Evolutionary conservation across 164 flowering plant species (phyloP).

Genomic region (Annona cherimola): DNA sequence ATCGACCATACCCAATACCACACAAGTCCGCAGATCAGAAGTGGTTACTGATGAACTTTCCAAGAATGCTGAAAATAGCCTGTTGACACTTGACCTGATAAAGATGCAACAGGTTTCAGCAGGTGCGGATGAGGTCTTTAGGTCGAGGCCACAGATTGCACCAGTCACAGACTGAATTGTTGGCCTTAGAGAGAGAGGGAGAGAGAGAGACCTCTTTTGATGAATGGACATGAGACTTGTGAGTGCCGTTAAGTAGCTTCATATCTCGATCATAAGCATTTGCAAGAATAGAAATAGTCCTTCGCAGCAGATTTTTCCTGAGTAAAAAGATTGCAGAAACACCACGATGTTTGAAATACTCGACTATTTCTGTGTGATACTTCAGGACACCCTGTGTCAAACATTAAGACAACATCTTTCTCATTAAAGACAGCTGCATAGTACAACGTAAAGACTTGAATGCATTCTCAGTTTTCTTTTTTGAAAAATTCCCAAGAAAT

Average conservation of each 20-base stretch:
- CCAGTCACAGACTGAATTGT: too few species aligned
- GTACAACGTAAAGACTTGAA: too few species aligned
- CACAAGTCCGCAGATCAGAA: too few species aligned
- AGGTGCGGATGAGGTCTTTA: too few species aligned
- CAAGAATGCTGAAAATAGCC: too few species aligned
- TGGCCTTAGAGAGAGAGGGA: not conserved
- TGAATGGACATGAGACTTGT: conserved; percentile 65
- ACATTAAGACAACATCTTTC: not conserved
- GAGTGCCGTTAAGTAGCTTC: conserved; percentile 56
- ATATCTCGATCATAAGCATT: conserved; percentile 46
- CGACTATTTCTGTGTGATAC: conserved; percentile 28
- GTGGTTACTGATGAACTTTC: too few species aligned
- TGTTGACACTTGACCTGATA: not conserved
- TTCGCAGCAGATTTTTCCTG: conserved; percentile 44
- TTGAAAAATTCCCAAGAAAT: too few species aligned
- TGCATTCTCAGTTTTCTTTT: too few species aligned
- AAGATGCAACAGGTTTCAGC: not conserved
- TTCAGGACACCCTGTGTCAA: conserved; percentile 33
- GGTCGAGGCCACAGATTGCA: too few species aligned
- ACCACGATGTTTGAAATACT: conserved; percentile 29
- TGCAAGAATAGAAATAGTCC: conserved; percentile 54
- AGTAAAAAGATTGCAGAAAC: conserved; percentile 50
- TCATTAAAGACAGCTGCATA: not conserved
- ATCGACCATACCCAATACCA: too few species aligned
- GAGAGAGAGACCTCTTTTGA: conserved; percentile 34